Base-by-base conservation (phyloP, 169 alveolate species). In the Plasmodium reichenowi region DNA sequence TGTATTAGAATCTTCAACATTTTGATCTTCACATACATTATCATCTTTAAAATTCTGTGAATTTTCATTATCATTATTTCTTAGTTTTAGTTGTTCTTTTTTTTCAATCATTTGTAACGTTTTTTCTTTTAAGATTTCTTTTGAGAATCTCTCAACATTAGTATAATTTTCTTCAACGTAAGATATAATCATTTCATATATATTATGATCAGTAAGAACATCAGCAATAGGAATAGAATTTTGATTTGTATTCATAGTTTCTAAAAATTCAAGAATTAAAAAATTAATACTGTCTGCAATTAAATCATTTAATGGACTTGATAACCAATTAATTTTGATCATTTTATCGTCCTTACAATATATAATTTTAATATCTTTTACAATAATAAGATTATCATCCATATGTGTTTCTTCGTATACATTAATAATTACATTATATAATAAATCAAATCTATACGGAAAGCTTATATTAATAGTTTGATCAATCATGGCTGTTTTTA, bases 221-320 rank as follows among this genome's bases (percentile, higher is more conserved):
- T 80, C 22, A 7, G 58, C 38, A 43, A 80, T 58, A 43, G 72
- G 58, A 0, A 80, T 13, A 45, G 47, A 13, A 20, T 43, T 75
- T 70, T 68, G 38, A 68, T 10, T 54, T 22, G 22, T 20, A 29
- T 15, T 20, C 73, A 80, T 80, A 9, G 76, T 67, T n/a, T 80
- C 74, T 20, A 80, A 59, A 80, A 89, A 67, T 83, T 94, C 93
- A 9, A 94, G 87, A 15, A 93, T 90, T 74, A 94, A 56, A 74
- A 94, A 76, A 80, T 88, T 94, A 48, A 94, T 66, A 67, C 96
- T 94, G 74, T 94, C 96, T 8, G 94, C 96, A n/a, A 94, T 74
- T 32, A 94, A 85, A 71, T 94, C 96, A 24, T 94, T 91, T 62
- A 94, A 89, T 5, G 95, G 96, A 67, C 94, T 92, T 15, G 95